Evolutionary conservation across 306 rosid genomes (phyloP).

Genomic region (Trifolium pratense): DNA sequence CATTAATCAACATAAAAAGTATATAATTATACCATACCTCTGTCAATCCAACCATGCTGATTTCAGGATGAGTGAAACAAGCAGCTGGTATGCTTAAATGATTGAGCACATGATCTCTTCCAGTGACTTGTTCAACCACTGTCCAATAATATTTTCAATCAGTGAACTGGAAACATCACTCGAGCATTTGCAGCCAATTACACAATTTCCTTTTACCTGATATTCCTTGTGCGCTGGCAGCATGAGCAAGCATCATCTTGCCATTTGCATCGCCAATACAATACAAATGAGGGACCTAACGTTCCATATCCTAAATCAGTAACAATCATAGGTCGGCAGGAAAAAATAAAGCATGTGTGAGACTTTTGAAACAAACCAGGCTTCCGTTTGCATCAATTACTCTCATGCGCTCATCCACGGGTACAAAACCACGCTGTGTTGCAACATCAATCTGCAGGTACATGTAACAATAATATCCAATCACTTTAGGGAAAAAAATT

Average conservation of each 20-base stretch:
- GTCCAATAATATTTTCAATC: constrained; percentile 33
- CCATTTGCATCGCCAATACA: constrained; percentile 99
- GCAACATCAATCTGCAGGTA: constrained; percentile 74
- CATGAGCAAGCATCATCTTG: constrained; percentile 99
- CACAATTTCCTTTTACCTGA: constrained; percentile 56
- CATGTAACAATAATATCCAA: constrained; percentile 5
- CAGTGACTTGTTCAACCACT: constrained; percentile 97
- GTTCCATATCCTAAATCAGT: constrained; percentile 44
- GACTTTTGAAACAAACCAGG: constrained; percentile 57
- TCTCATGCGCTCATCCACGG: constrained; percentile 89
- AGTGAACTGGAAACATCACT: constrained; percentile 13
- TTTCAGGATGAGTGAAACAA: constrained; percentile 95
- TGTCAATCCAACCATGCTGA: constrained; percentile 95
- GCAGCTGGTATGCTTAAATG: constrained; percentile 96
- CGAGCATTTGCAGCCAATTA: constrained; percentile 11
- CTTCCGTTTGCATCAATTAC: constrained; percentile 82
- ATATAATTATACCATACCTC: constrained; percentile 53
- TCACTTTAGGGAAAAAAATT: constrained; percentile 1
- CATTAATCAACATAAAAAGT: constrained; percentile 17
- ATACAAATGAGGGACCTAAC: constrained; percentile 82
- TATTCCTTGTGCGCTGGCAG: constrained; percentile 98
- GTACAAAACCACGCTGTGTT: constrained; percentile 90
- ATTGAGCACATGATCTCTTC: constrained; percentile 89
- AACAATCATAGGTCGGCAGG: constrained; percentile 26
- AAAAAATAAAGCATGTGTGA: constrained; percentile 10